Conservation (phyloP, 305 asterid genomes). For the Fraxinus nigra region DNA sequence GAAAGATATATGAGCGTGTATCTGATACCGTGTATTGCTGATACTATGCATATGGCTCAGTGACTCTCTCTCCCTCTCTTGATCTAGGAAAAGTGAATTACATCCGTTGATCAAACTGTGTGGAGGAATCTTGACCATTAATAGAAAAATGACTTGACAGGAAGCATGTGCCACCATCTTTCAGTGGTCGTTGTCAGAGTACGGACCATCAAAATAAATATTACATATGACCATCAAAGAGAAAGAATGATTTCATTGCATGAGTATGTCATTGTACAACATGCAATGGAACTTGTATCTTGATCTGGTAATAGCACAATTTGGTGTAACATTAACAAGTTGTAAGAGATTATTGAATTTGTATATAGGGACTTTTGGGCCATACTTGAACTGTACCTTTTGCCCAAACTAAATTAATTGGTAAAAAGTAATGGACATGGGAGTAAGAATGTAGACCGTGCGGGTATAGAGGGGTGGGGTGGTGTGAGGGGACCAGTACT, state of each 20-base stretch:
- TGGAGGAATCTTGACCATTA: conserved; percentile 41
- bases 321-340: conserved; percentile 1
- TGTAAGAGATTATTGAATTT: neutral
- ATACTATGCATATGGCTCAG: conserved; percentile 45
- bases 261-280: conserved; percentile 22
- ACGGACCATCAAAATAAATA: conserved; percentile 54
- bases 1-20: conserved; percentile 13
- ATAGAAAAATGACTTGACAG: conserved; percentile 56
- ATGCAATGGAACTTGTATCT: conserved; percentile 26
- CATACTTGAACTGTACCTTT: conserved; percentile 30
- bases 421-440: neutral
- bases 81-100: conserved; percentile 23
- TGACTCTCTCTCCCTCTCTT: conserved; percentile 24
- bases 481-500: neutral
- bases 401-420: neutral
- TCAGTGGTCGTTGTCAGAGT: conserved; percentile 84
- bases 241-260: conserved; percentile 18
- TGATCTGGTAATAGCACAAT: neutral
- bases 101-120: conserved; percentile 37
- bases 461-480: neutral
- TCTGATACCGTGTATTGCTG: conserved; percentile 21
- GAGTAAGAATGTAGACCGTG: neutral
- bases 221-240: conserved; percentile 41
- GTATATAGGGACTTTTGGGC: conserved; percentile 9
- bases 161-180: conserved; percentile 89